Evolutionary conservation across 352 stramenopile species (phyloP).

Genomic region (Blastocystis sp.): DNA sequence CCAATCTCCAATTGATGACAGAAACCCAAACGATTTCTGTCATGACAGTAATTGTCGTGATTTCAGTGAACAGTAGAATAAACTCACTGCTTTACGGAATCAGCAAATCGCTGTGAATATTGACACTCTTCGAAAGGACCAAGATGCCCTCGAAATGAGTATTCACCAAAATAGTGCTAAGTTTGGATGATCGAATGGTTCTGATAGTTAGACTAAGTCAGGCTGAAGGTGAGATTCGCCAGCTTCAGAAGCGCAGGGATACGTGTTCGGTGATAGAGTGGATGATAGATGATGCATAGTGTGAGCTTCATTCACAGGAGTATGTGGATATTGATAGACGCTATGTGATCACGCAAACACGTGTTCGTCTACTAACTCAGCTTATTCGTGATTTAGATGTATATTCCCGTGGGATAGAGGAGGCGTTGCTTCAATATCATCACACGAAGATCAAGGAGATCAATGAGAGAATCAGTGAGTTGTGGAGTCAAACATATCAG

Average conservation of each 20-base stretch:
- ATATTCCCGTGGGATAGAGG: conserved; percentile 85
- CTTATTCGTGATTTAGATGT: conserved; percentile 89
- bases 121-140: neutral
- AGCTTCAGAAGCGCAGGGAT: conserved; percentile 50
- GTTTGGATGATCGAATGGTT: neutral
- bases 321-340: conserved; percentile 86
- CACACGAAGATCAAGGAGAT: conserved; percentile 96
- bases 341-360: conserved; percentile 84
- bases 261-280: neutral
- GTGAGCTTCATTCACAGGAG: conserved; percentile 66
- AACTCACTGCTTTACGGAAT: neutral
- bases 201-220: conserved; percentile 34
- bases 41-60: neutral
- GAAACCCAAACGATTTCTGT: neutral
- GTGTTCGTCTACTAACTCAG: conserved; percentile 87
- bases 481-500: conserved; percentile 97
- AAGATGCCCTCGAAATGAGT: neutral
- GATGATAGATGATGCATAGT: neutral
- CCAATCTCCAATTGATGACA: neutral
- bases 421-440: conserved; percentile 91
- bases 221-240: conserved; percentile 36
- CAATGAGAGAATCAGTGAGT: conserved; percentile 93
- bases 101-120: neutral
- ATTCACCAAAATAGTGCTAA: conserved; percentile 35
- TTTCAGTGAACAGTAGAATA: neutral